Evolutionary conservation across 2,329 filamentous ascomycete genomes (phyloP).

Genomic region (Neonectria sp.): DNA sequence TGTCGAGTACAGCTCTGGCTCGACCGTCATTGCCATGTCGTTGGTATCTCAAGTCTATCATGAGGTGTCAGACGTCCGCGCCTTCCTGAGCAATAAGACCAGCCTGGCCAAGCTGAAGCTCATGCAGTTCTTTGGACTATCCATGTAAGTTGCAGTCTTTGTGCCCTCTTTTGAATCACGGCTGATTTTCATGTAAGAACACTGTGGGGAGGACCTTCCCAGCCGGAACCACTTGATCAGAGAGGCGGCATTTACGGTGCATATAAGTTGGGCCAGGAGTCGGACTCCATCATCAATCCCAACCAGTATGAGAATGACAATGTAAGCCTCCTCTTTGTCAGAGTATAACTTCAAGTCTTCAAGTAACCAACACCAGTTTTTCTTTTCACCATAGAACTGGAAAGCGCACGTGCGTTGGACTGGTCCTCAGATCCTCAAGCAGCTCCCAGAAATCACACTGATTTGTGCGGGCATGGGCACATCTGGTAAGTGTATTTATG

Average conservation of each 20-base stretch:
- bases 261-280: slow-evolving; percentile 57
- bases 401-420: slow-evolving; percentile 71
- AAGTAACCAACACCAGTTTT: no score
- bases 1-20: slow-evolving; percentile 74
- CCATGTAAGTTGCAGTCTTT: slow-evolving; percentile 56
- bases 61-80: slow-evolving; percentile 65
- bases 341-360: no score
- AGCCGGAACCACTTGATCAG: slow-evolving; percentile 68
- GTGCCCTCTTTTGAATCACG: fast-evolving
- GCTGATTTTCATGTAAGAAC: slow-evolving; percentile 52
- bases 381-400: slow-evolving; percentile 59
- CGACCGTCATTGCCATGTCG: slow-evolving; percentile 73
- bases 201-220: slow-evolving; percentile 71
- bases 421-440: slow-evolving; percentile 69
- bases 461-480: slow-evolving; percentile 72
- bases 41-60: slow-evolving; percentile 68
- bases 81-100: slow-evolving; percentile 73
- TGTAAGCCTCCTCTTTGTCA: slow-evolving; percentile 31
- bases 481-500: slow-evolving; percentile 58
- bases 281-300: slow-evolving; percentile 63
- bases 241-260: slow-evolving; percentile 68
- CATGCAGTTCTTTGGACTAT: slow-evolving; percentile 72
- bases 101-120: slow-evolving; percentile 66
- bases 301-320: slow-evolving; percentile 71
- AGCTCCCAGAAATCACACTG: slow-evolving; percentile 70